phyloP scores from a whole-genome alignment of 768 basidiomycete species.

The Steccherinum ochraceum region DNA sequence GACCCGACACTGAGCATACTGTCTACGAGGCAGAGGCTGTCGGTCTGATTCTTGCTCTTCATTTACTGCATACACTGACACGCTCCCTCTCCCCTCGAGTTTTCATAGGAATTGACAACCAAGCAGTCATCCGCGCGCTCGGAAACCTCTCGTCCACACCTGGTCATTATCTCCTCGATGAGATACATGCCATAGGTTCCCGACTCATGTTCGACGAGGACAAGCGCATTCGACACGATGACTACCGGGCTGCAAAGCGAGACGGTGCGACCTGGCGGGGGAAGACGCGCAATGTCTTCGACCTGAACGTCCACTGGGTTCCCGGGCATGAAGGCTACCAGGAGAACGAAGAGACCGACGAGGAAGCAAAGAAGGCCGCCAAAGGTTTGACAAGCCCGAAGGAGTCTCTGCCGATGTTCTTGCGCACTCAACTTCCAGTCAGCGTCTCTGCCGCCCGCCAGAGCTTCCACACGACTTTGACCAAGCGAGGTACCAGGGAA shows the following conservation, averaged over 20 bases:
- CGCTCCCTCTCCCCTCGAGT: background rate
- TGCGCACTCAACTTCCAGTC: background rate
- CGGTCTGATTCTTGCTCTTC: constrained; percentile 20
- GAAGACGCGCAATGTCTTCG: background rate
- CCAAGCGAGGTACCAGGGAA: background rate
- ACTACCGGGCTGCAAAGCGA: constrained; percentile 15
- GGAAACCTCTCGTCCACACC: background rate
- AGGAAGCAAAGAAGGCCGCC: constrained; percentile 18
- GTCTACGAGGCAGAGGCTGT: constrained; percentile 27
- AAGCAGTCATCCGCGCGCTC: constrained; percentile 4
- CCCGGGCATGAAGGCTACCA: constrained; percentile 16
- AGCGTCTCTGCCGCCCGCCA: background rate
- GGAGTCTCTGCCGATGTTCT: background rate
- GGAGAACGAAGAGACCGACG: constrained; percentile 19
- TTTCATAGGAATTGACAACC: constrained; percentile 6
- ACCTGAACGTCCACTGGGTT: constrained; percentile 10
- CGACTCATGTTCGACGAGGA: background rate
- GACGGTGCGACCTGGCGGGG: background rate
- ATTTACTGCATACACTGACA: constrained; percentile 16
- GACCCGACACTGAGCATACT: constrained; percentile 16
- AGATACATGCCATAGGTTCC: background rate
- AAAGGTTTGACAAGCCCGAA: background rate
- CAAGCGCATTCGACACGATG: constrained; percentile 5
- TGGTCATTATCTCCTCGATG: constrained; percentile 10
- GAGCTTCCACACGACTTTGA: background rate